Base-by-base conservation (phyloP, 1,139 yeast genomes). In the Hyphopichia wangnamkhiaoensis region DNA sequence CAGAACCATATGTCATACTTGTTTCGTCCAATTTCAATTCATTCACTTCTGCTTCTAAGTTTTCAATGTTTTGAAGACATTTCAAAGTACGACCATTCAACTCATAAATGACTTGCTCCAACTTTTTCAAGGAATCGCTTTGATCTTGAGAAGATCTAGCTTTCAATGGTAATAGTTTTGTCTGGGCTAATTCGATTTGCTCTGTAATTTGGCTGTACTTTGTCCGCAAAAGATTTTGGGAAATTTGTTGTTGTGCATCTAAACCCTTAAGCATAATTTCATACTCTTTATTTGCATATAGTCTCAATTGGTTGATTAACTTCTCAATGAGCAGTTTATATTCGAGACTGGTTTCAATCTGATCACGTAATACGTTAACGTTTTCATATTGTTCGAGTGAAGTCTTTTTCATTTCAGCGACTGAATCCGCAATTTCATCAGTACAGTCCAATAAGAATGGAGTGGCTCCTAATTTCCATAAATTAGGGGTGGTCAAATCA, bases 151-250 rank as follows among this genome's bases (percentile, higher is more conserved):
- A 18, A 6, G 48, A 37, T 34, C 43, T 49, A 2, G 62, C 59
- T 37, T 63, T 63, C 9, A 63, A 41, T 2, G 67, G 63, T 52
- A 63, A 55, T 47, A 63, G 45, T 28, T 44, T 33, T n/a, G 45
- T 32, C 7, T 52, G 42, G 12, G 61, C 37, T 24, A 54, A 41
- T 21, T 53, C 50, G 41, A 58, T 58, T 9, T 55, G 44, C 5
- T 41, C 34, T 31, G 49, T 41, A 7, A 61, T 48, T 5, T 41
- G 38, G 2, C 38, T 29, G 14, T 59, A 41, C 37, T 60, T 61
- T 16, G 31, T 40, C 9, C 66, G 50, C 13, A 63, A 35, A 7
- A 38, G 43, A 1, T 29, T 49, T 43, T 52, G 58, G 29, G 58
- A 39, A 9, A 42, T 27, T 28, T 52, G 56, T 31, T 52, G 50